Conservation (phyloP, 306 rosid genomes). For the Amphicarpaea edgeworthii region DNA sequence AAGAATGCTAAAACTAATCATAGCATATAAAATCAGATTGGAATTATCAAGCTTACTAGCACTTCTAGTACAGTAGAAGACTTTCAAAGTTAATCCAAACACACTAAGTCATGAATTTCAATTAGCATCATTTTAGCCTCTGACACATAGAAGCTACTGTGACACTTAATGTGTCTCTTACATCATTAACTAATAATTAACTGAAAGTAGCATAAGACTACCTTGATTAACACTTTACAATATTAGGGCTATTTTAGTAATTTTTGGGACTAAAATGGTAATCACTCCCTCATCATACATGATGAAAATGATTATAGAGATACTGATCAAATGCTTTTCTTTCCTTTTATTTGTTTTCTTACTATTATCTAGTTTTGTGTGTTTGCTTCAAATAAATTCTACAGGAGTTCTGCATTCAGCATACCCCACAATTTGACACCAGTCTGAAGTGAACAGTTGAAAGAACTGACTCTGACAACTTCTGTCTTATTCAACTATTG, state of each 20-base stretch:
- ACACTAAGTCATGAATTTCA: too few species aligned
- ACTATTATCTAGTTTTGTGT: not conserved
- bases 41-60: not conserved
- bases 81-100: too few species aligned
- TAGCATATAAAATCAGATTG: not conserved
- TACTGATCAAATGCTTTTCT: not conserved
- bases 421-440: constrained; percentile 23
- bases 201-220: not conserved
- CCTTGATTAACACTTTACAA: not conserved
- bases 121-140: too few species aligned
- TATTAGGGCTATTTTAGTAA: not conserved
- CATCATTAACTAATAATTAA: not conserved
- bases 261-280: not conserved
- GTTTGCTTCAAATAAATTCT: constrained; percentile 17
- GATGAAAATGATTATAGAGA: constrained; percentile 8
- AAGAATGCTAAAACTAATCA: constrained; percentile 1
- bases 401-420: not conserved
- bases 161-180: not conserved
- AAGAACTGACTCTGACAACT: constrained; percentile 25
- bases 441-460: constrained; percentile 7
- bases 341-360: not conserved
- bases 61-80: not conserved
- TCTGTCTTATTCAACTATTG: constrained; percentile 11
- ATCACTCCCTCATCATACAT: not conserved
- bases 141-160: too few species aligned